Conservation (phyloP, 352 stramenopile species). For the Thraustochytrium sp. region DNA sequence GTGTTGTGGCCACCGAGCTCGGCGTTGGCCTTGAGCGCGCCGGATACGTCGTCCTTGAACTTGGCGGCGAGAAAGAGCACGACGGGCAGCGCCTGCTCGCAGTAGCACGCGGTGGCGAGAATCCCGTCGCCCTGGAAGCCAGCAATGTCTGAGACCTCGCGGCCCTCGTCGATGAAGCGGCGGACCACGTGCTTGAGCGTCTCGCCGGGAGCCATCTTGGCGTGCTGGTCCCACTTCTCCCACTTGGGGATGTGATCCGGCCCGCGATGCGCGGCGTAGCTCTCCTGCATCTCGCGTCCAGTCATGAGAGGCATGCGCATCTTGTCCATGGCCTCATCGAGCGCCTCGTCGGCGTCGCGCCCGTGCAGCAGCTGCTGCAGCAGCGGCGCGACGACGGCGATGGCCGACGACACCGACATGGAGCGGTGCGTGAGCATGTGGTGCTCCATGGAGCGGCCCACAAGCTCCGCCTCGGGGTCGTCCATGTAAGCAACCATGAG, state of each 20-base stretch:
- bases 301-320: slow-evolving; percentile 45
- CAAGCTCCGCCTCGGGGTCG: slow-evolving; percentile 43
- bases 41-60: slow-evolving; percentile 45
- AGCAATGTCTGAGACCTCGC: slow-evolving; percentile 34
- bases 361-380: slow-evolving; percentile 42
- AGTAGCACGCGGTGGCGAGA: slow-evolving; percentile 48
- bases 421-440: slow-evolving; percentile 47
- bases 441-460: slow-evolving; percentile 46
- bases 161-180: slow-evolving; percentile 19
- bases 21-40: slow-evolving; percentile 46
- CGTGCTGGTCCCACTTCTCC: slow-evolving; percentile 50
- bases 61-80: slow-evolving; percentile 48
- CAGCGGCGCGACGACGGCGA: slow-evolving; percentile 43
- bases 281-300: slow-evolving; percentile 43
- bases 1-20: slow-evolving; percentile 47
- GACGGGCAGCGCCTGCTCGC: slow-evolving; percentile 45
- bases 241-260: slow-evolving; percentile 46
- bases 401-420: slow-evolving; percentile 23
- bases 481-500: slow-evolving; percentile 46
- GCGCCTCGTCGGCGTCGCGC: slow-evolving; percentile 3
- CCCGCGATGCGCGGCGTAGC: slow-evolving; percentile 39
- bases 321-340: slow-evolving; percentile 47
- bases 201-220: slow-evolving; percentile 27
- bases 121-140: slow-evolving; percentile 37
- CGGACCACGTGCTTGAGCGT: slow-evolving; percentile 44